Percentiles rank a stretch among this genome's conserved stretches.
These are phyloP conservation scores for Orychophragmus violaceus DNA, from an alignment of 345 rosid genomes.

Conservation along the genomic window DNA sequence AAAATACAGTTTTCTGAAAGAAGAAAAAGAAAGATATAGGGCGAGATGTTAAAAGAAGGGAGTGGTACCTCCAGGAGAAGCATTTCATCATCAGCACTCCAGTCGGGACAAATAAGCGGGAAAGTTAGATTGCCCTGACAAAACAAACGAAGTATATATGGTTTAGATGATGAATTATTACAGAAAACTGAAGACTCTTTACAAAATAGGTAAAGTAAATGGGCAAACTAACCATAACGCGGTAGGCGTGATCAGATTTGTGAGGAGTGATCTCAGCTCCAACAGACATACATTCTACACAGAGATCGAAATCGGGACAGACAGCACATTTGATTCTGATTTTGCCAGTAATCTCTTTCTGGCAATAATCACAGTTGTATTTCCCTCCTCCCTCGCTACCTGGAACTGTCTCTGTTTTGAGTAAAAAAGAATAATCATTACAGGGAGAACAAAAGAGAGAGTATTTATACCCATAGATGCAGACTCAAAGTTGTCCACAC, in stretches of 20 bases:
- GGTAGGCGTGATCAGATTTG: too few relatives aligned
- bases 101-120: conserved; percentile 81
- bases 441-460: too few relatives aligned
- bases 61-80: conserved; percentile 77
- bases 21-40: background rate
- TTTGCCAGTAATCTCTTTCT: conserved; percentile 85
- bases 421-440: too few relatives aligned
- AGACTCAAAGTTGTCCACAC: conserved; percentile 72
- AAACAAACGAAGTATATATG: background rate
- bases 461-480: conserved; percentile 51
- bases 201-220: background rate
- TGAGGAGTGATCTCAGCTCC: too few relatives aligned
- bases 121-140: conserved; percentile 78
- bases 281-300: too few relatives aligned
- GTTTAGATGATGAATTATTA: background rate
- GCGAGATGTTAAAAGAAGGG: conserved; percentile 6
- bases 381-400: conserved; percentile 72
- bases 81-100: conserved; percentile 99
- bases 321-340: conserved; percentile 86
- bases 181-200: background rate
- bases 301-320: too few relatives aligned
- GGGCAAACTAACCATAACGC: conserved; percentile 84
- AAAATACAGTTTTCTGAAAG: background rate
- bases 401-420: too few relatives aligned
- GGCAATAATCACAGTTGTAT: conserved; percentile 94